Evolutionary conservation across 2,329 filamentous ascomycete species (phyloP).

Genomic region (Tricladium varicosporioides): DNA sequence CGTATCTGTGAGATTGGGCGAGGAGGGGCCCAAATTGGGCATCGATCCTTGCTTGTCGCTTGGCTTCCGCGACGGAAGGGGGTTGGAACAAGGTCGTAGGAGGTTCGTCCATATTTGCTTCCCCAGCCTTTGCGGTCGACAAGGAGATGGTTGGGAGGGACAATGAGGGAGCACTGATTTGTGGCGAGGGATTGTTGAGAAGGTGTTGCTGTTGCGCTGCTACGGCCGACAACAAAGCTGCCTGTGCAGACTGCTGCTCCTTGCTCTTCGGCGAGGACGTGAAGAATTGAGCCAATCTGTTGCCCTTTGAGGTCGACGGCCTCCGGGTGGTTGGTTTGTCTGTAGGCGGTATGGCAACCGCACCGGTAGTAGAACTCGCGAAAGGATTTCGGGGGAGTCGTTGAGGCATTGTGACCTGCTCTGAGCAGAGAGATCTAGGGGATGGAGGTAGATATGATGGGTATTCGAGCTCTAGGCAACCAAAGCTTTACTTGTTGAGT

Average conservation of each 20-base stretch:
- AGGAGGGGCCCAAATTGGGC: constrained; percentile 88
- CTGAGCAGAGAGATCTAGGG: constrained; percentile 5
- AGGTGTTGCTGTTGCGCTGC: constrained; percentile 60
- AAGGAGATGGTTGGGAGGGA: constrained; percentile 89
- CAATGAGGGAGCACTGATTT: constrained; percentile 69
- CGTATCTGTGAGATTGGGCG: constrained; percentile 79
- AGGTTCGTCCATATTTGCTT: constrained; percentile 70
- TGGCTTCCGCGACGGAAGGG: constrained; percentile 78
- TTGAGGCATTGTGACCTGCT: constrained; percentile 35
- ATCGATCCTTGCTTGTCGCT: constrained; percentile 72
- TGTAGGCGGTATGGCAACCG: constrained; percentile 28
- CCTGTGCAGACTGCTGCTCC: constrained; percentile 62
- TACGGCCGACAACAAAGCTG: constrained; percentile 61
- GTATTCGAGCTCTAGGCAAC: too few species aligned
- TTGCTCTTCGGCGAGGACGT: constrained; percentile 76
- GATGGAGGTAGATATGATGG: background rate
- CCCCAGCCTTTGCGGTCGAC: constrained; percentile 77
- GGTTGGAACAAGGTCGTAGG: constrained; percentile 84
- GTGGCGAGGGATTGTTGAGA: constrained; percentile 50
- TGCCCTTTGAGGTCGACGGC: constrained; percentile 65
- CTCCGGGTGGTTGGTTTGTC: constrained; percentile 42
- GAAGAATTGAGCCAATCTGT: constrained; percentile 80
- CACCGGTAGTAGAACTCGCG: constrained; percentile 30
- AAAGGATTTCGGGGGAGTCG: constrained; percentile 36
- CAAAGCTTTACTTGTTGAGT: too few species aligned